These are phyloP conservation scores for Pholiota conissans DNA, from an alignment of 768 basidiomycete species.

Conservation along the genomic window DNA sequence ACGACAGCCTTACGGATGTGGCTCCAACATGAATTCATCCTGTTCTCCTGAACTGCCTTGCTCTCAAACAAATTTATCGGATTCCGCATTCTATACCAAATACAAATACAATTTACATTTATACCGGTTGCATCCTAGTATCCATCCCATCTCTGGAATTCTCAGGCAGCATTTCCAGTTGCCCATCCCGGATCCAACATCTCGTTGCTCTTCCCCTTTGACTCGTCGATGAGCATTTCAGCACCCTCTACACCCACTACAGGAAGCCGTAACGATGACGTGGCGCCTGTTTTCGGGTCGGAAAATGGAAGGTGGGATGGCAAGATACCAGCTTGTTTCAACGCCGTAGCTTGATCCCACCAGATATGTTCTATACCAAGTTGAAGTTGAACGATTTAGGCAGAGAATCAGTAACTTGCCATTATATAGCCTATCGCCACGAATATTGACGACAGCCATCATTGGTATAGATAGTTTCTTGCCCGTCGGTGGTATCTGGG, in stretches of 20 bases:
- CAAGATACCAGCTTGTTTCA: conserved; percentile 36
- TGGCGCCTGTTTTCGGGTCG: conserved; percentile 7
- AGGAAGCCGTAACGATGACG: conserved; percentile 30
- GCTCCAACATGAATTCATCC: no score
- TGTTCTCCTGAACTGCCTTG: no score
- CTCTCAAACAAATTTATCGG: no score
- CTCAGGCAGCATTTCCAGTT: neutral
- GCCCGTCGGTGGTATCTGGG: conserved; percentile 52
- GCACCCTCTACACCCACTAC: conserved; percentile 37
- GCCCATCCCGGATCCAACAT: conserved; percentile 39
- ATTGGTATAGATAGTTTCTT: conserved; percentile 50
- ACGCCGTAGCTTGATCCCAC: conserved; percentile 44
- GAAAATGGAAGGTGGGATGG: conserved; percentile 32
- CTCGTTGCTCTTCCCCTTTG: conserved; percentile 35
- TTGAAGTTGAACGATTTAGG: neutral
- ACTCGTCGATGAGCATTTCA: conserved; percentile 35
- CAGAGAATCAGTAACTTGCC: conserved; percentile 17
- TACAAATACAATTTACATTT: neutral
- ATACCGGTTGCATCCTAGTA: neutral
- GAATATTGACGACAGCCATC: conserved; percentile 55
- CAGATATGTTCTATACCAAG: conserved; percentile 38
- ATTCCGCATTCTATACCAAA: neutral
- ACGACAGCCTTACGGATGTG: no score
- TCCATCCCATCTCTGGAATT: no score
- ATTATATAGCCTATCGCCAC: conserved; percentile 37